A percentile compares a stretch with the other conserved stretches of the same genome.
Conservation (phyloP, 2,329 filamentous ascomycete genomes). For the Cladosporium sp. region DNA sequence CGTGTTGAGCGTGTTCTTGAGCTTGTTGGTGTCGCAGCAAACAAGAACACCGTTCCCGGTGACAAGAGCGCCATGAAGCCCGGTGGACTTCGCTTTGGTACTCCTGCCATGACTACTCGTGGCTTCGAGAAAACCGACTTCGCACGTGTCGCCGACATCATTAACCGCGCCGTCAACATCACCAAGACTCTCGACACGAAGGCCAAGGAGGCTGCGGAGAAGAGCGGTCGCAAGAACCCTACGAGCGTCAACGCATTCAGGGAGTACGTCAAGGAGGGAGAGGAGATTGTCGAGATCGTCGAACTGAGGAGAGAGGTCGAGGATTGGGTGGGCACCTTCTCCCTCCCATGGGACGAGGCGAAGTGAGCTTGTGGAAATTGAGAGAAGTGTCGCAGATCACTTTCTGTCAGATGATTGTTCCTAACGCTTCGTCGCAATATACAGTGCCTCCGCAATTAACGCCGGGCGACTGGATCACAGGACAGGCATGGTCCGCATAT, state of each 20-base stretch:
- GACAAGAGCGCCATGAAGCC: conserved; percentile 92
- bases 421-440: not conserved
- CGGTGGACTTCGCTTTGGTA: conserved; percentile 89
- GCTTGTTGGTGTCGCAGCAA: conserved; percentile 97
- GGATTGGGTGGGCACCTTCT: conserved; percentile 75
- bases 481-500: not conserved
- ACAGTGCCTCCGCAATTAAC: not conserved
- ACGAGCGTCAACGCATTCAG: conserved; percentile 68
- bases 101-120: conserved; percentile 95
- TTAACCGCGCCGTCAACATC: conserved; percentile 80
- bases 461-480: not conserved
- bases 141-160: conserved; percentile 78
- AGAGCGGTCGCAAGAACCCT: conserved; percentile 66
- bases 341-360: conserved; percentile 64
- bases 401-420: not conserved
- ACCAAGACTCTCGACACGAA: conserved; percentile 74
- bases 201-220: conserved; percentile 68
- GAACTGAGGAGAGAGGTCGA: conserved; percentile 74
- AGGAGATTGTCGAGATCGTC: conserved; percentile 69
- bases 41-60: conserved; percentile 98
- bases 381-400: not conserved
- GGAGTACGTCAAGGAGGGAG: conserved; percentile 67
- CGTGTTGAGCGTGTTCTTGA: conserved; percentile 94
- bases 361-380: conserved; percentile 3
- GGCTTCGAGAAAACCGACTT: conserved; percentile 92